A percentile compares a stretch with the other conserved stretches of the same genome.
Evolutionary conservation across 805 yeast species (phyloP).

Genomic region (Cyberlindnera maclurae): DNA sequence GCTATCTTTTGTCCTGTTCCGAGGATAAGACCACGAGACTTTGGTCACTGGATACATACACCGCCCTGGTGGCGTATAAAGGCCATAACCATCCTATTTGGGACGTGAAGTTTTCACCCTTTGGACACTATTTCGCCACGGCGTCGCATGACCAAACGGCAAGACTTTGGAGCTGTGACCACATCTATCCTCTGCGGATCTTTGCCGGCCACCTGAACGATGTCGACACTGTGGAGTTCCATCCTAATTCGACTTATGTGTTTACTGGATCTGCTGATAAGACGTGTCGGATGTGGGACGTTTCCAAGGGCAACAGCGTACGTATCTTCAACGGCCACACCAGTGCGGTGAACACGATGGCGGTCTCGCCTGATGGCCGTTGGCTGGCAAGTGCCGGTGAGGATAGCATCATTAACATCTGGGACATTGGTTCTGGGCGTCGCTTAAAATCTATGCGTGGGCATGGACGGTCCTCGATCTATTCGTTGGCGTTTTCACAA

Average conservation of each 20-base stretch:
- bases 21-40: constrained; percentile 89
- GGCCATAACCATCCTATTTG: constrained; percentile 96
- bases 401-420: constrained; percentile 78
- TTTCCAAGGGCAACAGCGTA: constrained; percentile 79
- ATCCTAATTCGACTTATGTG: constrained; percentile 91
- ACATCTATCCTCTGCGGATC: constrained; percentile 88
- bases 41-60: constrained; percentile 90
- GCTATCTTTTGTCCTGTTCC: constrained; percentile 71
- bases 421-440: constrained; percentile 94
- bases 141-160: constrained; percentile 98
- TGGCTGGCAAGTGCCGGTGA: constrained; percentile 95
- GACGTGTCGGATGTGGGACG: constrained; percentile 98
- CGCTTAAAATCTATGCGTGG: constrained; percentile 89
- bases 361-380: constrained; percentile 95
- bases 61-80: constrained; percentile 86
- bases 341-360: constrained; percentile 77
- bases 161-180: constrained; percentile 96
- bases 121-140: constrained; percentile 97
- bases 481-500: constrained; percentile 74
- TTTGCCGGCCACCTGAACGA: constrained; percentile 97
- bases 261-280: constrained; percentile 95
- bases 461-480: constrained; percentile 81
- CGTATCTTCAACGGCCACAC: constrained; percentile 90
- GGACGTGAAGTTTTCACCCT: constrained; percentile 93
- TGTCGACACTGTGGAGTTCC: constrained; percentile 91